These are phyloP conservation scores for Phytophthora palmivora DNA, from an alignment of 352 stramenopile genomes.

Conservation along the genomic window DNA sequence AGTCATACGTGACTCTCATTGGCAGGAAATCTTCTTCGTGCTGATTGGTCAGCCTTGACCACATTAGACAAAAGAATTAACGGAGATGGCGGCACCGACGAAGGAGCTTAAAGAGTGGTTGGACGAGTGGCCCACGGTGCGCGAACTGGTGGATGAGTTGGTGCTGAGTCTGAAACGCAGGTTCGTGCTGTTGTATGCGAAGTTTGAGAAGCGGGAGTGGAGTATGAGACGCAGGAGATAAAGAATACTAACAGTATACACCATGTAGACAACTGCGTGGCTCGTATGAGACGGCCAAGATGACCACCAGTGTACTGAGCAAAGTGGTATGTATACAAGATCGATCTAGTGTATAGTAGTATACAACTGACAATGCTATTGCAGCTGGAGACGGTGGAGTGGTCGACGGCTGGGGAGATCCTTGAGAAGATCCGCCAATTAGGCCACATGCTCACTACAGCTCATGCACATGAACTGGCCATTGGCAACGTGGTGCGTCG, in stretches of 20 bases:
- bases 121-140: conserved; percentile 78
- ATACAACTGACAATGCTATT: not conserved
- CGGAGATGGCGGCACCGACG: conserved; percentile 19
- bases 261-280: conserved; percentile 63
- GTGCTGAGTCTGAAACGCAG: conserved; percentile 85
- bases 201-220: not conserved
- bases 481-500: conserved; percentile 92
- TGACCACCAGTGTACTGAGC: conserved; percentile 75
- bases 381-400: conserved; percentile 82
- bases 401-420: conserved; percentile 81
- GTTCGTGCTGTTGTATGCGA: conserved; percentile 24
- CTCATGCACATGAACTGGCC: conserved; percentile 80
- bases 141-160: conserved; percentile 70
- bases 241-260: conserved; percentile 11
- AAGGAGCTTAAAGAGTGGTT: conserved; percentile 76
- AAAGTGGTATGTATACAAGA: conserved; percentile 60
- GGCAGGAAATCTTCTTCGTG: too few relatives aligned
- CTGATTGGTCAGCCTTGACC: too few relatives aligned
- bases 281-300: conserved; percentile 85
- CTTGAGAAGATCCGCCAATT: conserved; percentile 86
- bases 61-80: too few relatives aligned
- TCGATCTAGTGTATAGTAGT: conserved; percentile 7
- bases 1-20: too few relatives aligned
- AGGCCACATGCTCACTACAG: conserved; percentile 84
- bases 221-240: not conserved